Evolutionary conservation across 2,329 filamentous ascomycete species (phyloP).

Genomic region (Macroventuria anomochaeta): DNA sequence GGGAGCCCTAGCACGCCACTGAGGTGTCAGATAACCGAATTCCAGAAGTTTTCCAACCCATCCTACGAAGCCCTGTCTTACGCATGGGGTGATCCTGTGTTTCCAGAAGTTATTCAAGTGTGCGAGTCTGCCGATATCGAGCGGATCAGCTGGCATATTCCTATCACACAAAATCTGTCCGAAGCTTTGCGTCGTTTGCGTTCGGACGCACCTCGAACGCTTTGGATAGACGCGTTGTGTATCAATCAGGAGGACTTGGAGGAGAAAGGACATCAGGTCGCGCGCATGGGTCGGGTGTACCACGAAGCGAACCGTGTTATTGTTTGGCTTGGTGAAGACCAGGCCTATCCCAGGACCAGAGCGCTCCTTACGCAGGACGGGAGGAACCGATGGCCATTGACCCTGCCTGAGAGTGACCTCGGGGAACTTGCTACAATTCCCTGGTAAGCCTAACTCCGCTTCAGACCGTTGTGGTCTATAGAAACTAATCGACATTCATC

Average conservation of each 20-base stretch:
- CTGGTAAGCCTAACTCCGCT: background rate
- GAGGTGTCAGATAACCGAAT: background rate
- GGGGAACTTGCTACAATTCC: constrained; percentile 8
- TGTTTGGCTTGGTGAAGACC: constrained; percentile 21
- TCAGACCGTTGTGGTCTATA: background rate
- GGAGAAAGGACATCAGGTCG: constrained; percentile 20
- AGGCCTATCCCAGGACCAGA: constrained; percentile 8
- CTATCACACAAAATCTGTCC: constrained; percentile 8
- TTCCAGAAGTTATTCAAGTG: background rate
- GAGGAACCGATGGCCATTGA: constrained; percentile 15
- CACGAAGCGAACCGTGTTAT: constrained; percentile 13
- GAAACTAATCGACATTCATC: background rate
- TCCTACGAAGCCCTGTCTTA: constrained; percentile 16
- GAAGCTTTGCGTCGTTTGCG: constrained; percentile 9
- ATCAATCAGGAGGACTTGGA: constrained; percentile 22
- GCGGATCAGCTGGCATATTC: background rate
- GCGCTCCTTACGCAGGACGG: constrained; percentile 10
- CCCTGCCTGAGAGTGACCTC: constrained; percentile 10
- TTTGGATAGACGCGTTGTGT: constrained; percentile 25
- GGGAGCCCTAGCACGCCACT: background rate
- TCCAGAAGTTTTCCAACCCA: background rate
- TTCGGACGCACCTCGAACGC: background rate
- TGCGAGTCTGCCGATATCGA: background rate
- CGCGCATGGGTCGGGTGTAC: constrained; percentile 19
- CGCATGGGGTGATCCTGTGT: background rate